These are phyloP conservation scores for Aschersonia sp. DNA, from an alignment of 2,329 filamentous ascomycete genomes.

Conservation along the genomic window DNA sequence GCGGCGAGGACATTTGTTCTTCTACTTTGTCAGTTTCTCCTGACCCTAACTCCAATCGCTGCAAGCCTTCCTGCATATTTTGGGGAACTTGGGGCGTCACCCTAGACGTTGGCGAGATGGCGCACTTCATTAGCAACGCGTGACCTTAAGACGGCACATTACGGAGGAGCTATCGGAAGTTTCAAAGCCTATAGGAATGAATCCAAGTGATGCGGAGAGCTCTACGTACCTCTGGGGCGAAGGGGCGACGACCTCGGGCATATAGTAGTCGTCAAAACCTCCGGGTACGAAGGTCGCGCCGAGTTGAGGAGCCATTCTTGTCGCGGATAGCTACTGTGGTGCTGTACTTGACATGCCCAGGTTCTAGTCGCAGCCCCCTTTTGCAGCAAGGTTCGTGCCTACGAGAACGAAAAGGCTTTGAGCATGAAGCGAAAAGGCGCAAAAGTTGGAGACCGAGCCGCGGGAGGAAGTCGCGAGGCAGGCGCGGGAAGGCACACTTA, in stretches of 20 bases:
- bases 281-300: conserved; percentile 45
- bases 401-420: too few relatives aligned
- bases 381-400: not conserved
- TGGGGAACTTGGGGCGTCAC: conserved; percentile 91
- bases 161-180: too few relatives aligned
- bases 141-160: not conserved
- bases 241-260: conserved; percentile 45
- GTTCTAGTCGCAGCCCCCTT: not conserved
- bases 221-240: conserved; percentile 38
- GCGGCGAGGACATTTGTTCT: conserved; percentile 14
- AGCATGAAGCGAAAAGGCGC: too few relatives aligned
- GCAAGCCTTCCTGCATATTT: conserved; percentile 90
- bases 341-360: not conserved
- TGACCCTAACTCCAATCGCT: conserved; percentile 76
- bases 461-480: too few relatives aligned
- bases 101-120: conserved; percentile 31
- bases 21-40: conserved; percentile 27
- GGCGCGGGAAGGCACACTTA: too few relatives aligned
- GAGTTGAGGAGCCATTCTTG: conserved; percentile 17
- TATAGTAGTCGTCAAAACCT: conserved; percentile 44
- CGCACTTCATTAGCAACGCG: conserved; percentile 19
- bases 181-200: too few relatives aligned
- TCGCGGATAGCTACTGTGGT: not conserved
- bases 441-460: too few relatives aligned
- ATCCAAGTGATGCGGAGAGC: not conserved